A percentile compares a stretch with the other conserved stretches of the same genome.
Conservation (phyloP, 331 rosid genomes). For the Arachis monticola region DNA sequence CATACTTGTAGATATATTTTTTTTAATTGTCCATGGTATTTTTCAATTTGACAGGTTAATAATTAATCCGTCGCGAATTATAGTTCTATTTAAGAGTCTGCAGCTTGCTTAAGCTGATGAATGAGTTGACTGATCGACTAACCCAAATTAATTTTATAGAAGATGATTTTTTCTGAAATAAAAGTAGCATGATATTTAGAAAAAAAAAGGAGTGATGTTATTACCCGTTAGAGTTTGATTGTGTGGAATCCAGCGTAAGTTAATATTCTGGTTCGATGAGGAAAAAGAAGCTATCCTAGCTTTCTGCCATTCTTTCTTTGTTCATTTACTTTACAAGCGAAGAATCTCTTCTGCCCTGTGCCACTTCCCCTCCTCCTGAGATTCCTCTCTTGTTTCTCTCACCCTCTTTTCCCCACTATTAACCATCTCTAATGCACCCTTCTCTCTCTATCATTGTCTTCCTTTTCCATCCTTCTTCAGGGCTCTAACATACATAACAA, state of each 20-base stretch:
- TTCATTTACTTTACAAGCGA: slow-evolving; percentile 74
- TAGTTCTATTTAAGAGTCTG: too few species aligned
- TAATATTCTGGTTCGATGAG: slow-evolving; percentile 55
- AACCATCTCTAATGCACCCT: slow-evolving; percentile 55
- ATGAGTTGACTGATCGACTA: too few species aligned
- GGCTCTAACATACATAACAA: slow-evolving; percentile 44
- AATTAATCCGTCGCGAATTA: too few species aligned
- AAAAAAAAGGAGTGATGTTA: too few species aligned
- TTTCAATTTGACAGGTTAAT: too few species aligned
- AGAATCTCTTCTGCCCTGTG: slow-evolving; percentile 62
- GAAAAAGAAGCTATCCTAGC: slow-evolving; percentile 45
- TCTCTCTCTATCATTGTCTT: slow-evolving; percentile 42
- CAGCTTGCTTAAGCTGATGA: too few species aligned
- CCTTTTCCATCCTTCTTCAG: slow-evolving; percentile 29
- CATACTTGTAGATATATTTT: too few species aligned
- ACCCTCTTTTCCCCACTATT: slow-evolving; percentile 49
- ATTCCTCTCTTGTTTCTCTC: slow-evolving; percentile 38
- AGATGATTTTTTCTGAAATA: too few species aligned
- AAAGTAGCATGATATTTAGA: too few species aligned
- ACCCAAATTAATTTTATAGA: too few species aligned
- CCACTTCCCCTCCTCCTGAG: slow-evolving; percentile 45
- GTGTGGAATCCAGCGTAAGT: slow-evolving; percentile 63
- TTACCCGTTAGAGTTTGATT: slow-evolving; percentile 14
- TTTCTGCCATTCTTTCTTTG: slow-evolving; percentile 48
- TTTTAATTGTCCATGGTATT: too few species aligned